Percentiles rank a stretch among this genome's conserved stretches.
Conservation (phyloP, 495 filamentous ascomycete genomes). For the Hamigera avellanea region DNA sequence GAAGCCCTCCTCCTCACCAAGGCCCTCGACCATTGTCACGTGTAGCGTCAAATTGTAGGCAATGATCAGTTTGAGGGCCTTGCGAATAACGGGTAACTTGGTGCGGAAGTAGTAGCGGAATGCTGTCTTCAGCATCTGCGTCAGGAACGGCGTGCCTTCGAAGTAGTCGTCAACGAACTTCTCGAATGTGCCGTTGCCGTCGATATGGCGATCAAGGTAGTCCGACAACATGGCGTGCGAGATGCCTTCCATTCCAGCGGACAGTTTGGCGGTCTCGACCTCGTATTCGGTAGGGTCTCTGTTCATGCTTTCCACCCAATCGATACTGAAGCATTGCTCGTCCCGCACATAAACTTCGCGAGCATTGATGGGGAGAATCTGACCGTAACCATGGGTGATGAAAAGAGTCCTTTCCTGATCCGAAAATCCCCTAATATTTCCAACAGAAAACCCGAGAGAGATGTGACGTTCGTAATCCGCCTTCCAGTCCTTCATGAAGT, state of each 20-base stretch:
- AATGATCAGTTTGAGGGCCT: conserved; percentile 80
- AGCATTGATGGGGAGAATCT: conserved; percentile 75
- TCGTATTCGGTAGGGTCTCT: conserved; percentile 66
- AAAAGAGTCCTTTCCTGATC: conserved; percentile 65
- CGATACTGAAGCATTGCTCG: conserved; percentile 80
- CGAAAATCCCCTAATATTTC: conserved; percentile 87
- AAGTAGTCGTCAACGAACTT: conserved; percentile 90
- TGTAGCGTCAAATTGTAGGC: conserved; percentile 89
- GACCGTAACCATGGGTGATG: conserved; percentile 84
- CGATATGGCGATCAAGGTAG: conserved; percentile 86
- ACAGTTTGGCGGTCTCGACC: conserved; percentile 71
- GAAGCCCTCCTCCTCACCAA: conserved; percentile 66
- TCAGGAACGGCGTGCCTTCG: conserved; percentile 84
- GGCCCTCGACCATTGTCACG: conserved; percentile 82
- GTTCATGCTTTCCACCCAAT: conserved; percentile 75
- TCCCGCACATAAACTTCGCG: conserved; percentile 85
- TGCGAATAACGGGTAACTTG: conserved; percentile 73
- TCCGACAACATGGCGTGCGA: conserved; percentile 65
- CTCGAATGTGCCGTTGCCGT: conserved; percentile 65
- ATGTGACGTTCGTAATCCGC: conserved; percentile 88
- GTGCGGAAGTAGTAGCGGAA: conserved; percentile 81
- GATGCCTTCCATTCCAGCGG: conserved; percentile 75
- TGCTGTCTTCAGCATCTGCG: conserved; percentile 86
- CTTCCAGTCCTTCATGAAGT: conserved; percentile 98
- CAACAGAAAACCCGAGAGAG: conserved; percentile 72